Base-by-base conservation (phyloP, 805 yeast species). In the Hanseniaspora lindneri region DNA sequence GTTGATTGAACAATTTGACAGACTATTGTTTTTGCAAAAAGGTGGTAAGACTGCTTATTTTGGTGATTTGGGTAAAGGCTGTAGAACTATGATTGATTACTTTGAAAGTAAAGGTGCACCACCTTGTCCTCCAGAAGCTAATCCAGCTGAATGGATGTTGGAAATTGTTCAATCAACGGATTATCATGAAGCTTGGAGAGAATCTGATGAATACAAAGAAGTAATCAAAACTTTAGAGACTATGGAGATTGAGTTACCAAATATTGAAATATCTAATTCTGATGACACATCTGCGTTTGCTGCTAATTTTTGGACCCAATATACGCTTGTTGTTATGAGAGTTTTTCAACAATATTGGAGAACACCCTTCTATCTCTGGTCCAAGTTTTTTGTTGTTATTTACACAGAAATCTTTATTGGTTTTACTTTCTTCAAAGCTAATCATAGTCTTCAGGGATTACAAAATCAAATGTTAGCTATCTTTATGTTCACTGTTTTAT, bases 81-180 rank as follows among this genome's bases (percentile, higher is more conserved):
- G 76, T 56, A 58, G 61, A 39, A 69, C 75, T 3, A 68, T 81
- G 67, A 79, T 80, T 50, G 64, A 73, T 44, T 81, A 81, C 59
- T 80, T 82, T 57, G 86, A 81, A 61, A 60, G 61, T 4, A 63
- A 80, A 54, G 87, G 86, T 47, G 76, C 87, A 36, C 73, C 70
- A 23, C 66, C 68, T 49, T 82, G 88, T 66, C 87, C 88, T 19
- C 66, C 69, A 6, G 69, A 70, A 36, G 86, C 84, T 4, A 83
- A 83, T 55, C 92, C 89, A 28, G 89, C 88, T 13, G 95, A 85
- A 67, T 86, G 94, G 92, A 86, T 86, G 94, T 69, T 86, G 64
- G 82, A 82, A 53, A 83, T 79, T 54, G 81, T 80, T 57, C 87
- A 88, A 58, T 87, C 87, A 47, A 83, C 78, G 63, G 83, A 82